These are phyloP conservation scores for Ascochyta rabiei DNA, from an alignment of 2,329 filamentous ascomycete genomes.

Conservation along the genomic window DNA sequence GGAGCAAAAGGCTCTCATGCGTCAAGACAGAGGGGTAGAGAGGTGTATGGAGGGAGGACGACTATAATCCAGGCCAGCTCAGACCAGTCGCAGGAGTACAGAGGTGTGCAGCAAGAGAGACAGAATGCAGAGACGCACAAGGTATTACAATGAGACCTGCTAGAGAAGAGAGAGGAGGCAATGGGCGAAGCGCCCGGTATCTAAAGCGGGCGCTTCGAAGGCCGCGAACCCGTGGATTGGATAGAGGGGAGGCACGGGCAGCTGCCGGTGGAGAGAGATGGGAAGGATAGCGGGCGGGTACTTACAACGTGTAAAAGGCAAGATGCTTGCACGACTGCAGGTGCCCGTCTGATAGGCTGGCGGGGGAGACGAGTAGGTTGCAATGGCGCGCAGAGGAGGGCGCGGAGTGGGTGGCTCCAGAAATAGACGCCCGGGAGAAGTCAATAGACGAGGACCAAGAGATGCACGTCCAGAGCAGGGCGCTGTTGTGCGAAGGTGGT, in stretches of 20 bases:
- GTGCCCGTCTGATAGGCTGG: constrained; percentile 42
- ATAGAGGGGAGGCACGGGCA: constrained; percentile 35
- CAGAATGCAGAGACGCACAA: constrained; percentile 40
- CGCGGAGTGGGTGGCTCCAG: constrained; percentile 41
- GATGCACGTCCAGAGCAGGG: constrained; percentile 39
- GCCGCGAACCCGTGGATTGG: constrained; percentile 36
- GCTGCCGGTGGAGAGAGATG: constrained; percentile 40
- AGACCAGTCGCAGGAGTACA: constrained; percentile 41
- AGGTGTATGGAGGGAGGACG: constrained; percentile 39
- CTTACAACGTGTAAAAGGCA: constrained; percentile 46
- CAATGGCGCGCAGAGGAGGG: constrained; percentile 37
- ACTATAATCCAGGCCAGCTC: constrained; percentile 49
- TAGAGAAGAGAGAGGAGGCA: constrained; percentile 45
- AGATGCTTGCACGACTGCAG: constrained; percentile 41
- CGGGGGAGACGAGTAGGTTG: constrained; percentile 37
- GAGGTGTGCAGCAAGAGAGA: constrained; percentile 30
- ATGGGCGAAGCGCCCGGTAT: constrained; percentile 49
- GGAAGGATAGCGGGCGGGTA: constrained; percentile 47
- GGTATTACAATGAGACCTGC: constrained; percentile 52
- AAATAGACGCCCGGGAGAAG: constrained; percentile 51
- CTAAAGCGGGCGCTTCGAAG: constrained; percentile 49
- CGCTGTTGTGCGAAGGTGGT: constrained; percentile 33
- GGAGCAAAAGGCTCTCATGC: constrained; percentile 43
- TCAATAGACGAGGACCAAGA: constrained; percentile 41
- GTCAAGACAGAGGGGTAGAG: constrained; percentile 16